Evolutionary conservation across 192 early-diverging fungal genomes (phyloP).

Genomic region (Oehlia diaphana): DNA sequence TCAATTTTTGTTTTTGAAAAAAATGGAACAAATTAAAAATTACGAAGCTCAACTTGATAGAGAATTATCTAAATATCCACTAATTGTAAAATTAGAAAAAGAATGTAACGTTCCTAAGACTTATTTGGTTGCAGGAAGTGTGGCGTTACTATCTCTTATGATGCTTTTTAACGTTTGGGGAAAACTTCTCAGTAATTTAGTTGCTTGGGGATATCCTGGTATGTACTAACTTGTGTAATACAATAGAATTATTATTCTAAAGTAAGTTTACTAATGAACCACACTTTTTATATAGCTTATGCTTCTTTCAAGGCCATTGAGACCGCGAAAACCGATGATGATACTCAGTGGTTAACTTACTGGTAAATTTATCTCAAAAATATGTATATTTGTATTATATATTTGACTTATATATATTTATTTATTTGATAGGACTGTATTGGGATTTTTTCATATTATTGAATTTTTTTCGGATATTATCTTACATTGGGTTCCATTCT

Average conservation of each 20-base stretch:
- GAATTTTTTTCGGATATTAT: constrained; percentile 89
- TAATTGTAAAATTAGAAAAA: constrained; percentile 68
- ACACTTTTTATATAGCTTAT: constrained; percentile 59
- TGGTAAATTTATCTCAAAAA: constrained; percentile 51
- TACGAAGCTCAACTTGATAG: constrained; percentile 64
- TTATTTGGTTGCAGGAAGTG: constrained; percentile 64
- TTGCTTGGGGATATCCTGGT: constrained; percentile 94
- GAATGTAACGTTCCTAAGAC: constrained; percentile 84
- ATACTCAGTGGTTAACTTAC: constrained; percentile 90
- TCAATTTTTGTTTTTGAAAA: background rate
- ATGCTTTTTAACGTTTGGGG: constrained; percentile 90
- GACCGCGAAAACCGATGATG: constrained; percentile 70
- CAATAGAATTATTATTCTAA: background rate
- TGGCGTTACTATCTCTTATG: constrained; percentile 64
- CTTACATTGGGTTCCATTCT: constrained; percentile 94
- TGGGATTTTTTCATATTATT: constrained; percentile 79
- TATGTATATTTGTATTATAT: too few relatives aligned
- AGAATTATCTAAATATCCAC: constrained; percentile 68
- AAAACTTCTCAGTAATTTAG: constrained; percentile 74
- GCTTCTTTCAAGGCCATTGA: constrained; percentile 93
- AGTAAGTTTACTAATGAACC: constrained; percentile 5
- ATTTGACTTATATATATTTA: background rate
- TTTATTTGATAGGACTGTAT: constrained; percentile 60
- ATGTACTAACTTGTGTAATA: constrained; percentile 4
- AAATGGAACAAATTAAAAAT: constrained; percentile 25